Base-by-base conservation (phyloP, 176 grass and related monocot genomes). In the Musa beccarii region DNA sequence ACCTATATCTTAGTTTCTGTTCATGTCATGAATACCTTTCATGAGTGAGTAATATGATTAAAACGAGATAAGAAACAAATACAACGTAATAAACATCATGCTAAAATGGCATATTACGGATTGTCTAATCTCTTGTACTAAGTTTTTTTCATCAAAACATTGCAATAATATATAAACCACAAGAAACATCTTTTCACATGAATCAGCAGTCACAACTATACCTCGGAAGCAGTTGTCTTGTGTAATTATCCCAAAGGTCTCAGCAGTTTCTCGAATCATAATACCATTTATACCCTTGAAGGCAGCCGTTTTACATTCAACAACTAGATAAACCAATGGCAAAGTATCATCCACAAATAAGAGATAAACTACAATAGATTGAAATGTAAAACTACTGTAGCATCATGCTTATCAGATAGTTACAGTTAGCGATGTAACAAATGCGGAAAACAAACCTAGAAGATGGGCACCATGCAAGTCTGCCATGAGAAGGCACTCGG, bases 191-290 rank as follows among this genome's bases (percentile, higher is more conserved):
- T 43, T 43, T 66, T 65, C 12, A 77, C n/a, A 25, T 50, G 16
- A 80, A 24, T 53, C n/a, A 21, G 16, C 69, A 43, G 8, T 84
- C 12, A 70, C 34, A 51, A 61, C n/a, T 51, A 20, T 74, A 98
- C 94, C 90, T 91, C 66, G 78, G 69, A 98, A 93, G 26, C 15
- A 64, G 64, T 87, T 91, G 14, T 89, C 88, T 74, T 85, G 75
- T 61, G 88, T 88, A 84, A 87, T 82, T 76, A 98, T 85, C 56
- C 94, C 94, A 85, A 98, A 98, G 21, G 88, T 93, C 77, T 93
- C 90, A 74, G 88, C 75, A 79, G 88, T 98, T 29, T 93, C 90
- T 53, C 88, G 79, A 74, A 98, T 73, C 90, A 98, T 89, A 78
- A 98, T 89, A 29, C 94, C 94, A 56, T 66, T 84, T 22, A 81